Base-by-base conservation (phyloP, 2,329 filamentous ascomycete genomes). In the Diaporthe citriasiana region DNA sequence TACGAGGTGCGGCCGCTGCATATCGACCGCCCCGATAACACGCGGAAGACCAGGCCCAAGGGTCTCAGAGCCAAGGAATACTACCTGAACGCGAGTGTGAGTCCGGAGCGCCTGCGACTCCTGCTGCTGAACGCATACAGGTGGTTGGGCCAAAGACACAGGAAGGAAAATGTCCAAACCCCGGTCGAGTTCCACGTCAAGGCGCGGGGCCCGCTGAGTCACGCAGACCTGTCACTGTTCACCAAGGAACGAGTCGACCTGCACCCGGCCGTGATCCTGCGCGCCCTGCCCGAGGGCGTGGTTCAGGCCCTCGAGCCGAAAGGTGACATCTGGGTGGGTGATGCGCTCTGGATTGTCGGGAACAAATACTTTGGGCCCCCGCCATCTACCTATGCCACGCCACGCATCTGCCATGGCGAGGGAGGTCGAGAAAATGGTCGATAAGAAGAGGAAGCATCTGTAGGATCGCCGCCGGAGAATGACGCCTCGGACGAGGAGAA, bases 31-130 rank as follows among this genome's bases (percentile, higher is more conserved):
- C 8, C 6, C 19, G 0, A 4, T 1, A 25, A 12, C 3, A 0
- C 5, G 3, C 25, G 8, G n/a, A 5, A 22, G 19, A 13, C 0
- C 19, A 5, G 2, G 10, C 0, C 4, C 13, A 66, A 22, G 22
- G 4, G 13, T 1, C 7, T 9, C 19, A n/a, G 27, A 13, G 63
- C 60, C 13, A 25, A 19, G 8, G 13, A n/a, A n/a, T 12, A 38
- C 30, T 38, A 12, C 4, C 13, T 66, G 4, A 8, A 17, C 12
- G 27, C 45, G 10, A 19, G 3, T 5, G 1, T 1, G 5, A 10
- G 0, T 1, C 42, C 45, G 13, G 6, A 80, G 80, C 22, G 4
- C 45, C 22, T 66, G 12, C 17, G 13, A 22, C 6, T 10, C 22
- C 19, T 6, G 12, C 30, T 66, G 22, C 30, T 10, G 13, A 3